These are phyloP conservation scores for Salvia hispanica DNA, from an alignment of 257 asterid species.

Conservation along the genomic window DNA sequence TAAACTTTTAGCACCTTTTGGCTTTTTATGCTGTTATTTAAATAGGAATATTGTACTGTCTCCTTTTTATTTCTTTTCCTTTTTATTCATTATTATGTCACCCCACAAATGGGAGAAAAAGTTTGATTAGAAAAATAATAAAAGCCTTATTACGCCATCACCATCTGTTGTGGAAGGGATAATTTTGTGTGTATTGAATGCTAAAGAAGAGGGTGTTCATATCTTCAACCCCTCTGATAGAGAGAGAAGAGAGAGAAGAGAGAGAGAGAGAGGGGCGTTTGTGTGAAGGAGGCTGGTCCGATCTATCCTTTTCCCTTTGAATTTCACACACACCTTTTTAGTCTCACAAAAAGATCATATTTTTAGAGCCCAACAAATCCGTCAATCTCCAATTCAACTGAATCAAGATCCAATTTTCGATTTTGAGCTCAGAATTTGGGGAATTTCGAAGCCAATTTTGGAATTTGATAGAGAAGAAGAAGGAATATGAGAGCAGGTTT, in stretches of 20 bases:
- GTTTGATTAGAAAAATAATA: constrained; percentile 11
- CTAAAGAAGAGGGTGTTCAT: constrained; percentile 37
- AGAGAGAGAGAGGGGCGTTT: constrained; percentile 27
- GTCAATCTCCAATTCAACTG: constrained; percentile 26
- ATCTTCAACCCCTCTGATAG: constrained; percentile 38
- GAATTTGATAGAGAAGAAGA: constrained; percentile 12
- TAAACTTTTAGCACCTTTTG: constrained; percentile 39
- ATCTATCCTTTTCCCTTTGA: constrained; percentile 66
- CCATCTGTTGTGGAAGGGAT: constrained; percentile 31
- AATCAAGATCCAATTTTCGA: constrained; percentile 30
- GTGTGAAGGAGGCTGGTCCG: constrained; percentile 51
- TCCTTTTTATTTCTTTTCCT: not conserved
- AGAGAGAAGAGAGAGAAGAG: constrained; percentile 28
- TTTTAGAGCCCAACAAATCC: constrained; percentile 3
- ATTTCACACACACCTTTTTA: constrained; percentile 38
- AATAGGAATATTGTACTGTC: constrained; percentile 26
- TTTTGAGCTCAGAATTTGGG: too few relatives aligned
- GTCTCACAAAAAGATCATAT: constrained; percentile 29
- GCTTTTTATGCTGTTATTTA: constrained; percentile 34
- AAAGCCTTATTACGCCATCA: constrained; percentile 26
- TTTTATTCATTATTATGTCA: constrained; percentile 29
- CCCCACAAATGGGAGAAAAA: constrained; percentile 28
- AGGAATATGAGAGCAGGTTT: constrained; percentile 81
- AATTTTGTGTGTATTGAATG: constrained; percentile 44
- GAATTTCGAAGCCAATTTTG: not conserved